Evolutionary conservation across 108 stramenopile species (phyloP).

Genomic region (Cylindrotheca closterium): DNA sequence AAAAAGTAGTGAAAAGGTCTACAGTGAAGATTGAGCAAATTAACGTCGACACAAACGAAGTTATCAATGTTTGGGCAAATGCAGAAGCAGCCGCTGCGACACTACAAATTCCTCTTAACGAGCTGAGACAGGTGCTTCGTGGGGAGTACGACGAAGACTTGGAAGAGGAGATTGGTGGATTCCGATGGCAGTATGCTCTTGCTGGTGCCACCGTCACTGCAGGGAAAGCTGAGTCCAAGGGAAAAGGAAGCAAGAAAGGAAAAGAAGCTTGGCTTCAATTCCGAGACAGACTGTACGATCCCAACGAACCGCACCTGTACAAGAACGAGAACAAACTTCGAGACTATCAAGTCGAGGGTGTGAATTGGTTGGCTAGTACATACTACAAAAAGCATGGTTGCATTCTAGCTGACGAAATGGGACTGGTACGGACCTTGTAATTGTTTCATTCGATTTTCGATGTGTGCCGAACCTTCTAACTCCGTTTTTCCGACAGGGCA

Average conservation of each 20-base stretch:
- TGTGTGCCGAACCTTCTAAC: neutral
- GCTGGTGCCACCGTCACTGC: constrained; percentile 78
- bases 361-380: constrained; percentile 95
- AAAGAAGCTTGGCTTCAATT: constrained; percentile 81
- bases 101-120: constrained; percentile 69
- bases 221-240: constrained; percentile 33
- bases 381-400: constrained; percentile 89
- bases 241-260: constrained; percentile 72
- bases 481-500: constrained; percentile 27
- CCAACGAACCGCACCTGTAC: constrained; percentile 76
- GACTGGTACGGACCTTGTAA: constrained; percentile 19
- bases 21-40: constrained; percentile 85
- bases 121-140: constrained; percentile 58
- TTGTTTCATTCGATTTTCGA: neutral
- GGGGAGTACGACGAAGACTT: constrained; percentile 80
- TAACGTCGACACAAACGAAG: constrained; percentile 54
- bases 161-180: constrained; percentile 86
- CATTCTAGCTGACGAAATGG: constrained; percentile 94
- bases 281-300: constrained; percentile 84
- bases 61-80: constrained; percentile 78
- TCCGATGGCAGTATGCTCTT: constrained; percentile 77
- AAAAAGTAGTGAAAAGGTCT: constrained; percentile 53
- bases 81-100: constrained; percentile 79
- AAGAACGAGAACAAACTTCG: constrained; percentile 82
- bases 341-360: constrained; percentile 95